Base-by-base conservation (phyloP, 305 asterid species). In the Solanum chacoense region DNA sequence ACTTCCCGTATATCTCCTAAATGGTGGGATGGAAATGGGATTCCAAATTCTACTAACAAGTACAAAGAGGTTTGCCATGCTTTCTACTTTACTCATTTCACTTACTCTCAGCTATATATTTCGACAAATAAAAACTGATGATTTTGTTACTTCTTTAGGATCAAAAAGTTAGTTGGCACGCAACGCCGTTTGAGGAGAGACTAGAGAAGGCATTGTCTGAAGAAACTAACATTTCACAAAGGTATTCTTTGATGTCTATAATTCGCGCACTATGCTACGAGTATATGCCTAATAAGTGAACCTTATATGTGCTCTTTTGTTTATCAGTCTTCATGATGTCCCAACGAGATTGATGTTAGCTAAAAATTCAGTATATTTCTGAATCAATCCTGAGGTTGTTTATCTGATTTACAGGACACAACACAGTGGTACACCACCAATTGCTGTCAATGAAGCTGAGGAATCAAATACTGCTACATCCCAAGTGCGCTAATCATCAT, bases 111-210 rank as follows among this genome's bases (percentile, higher is more conserved):
- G 80, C 69, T 38, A 76, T 65, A 16, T 22, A 55, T 4, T 72
- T 69, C 45, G 11, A 8, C 34, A 40, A 73, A 24, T 18, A 50
- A 26, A 45, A 50, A 31, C 35, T 4, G 34, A 31, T 34, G 67
- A 35, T 10, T 79, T 76, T 59, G n/a, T 32, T 42, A 84, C 13
- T 89, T 90, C 36, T 11, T 55, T 94, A 97, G 99, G 99, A 97
- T 92, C 99, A 97, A 91, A 97, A 96, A 89, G 98, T 97, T 50
- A 97, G 94, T 91, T 97, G 99, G 99, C 99, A 97, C 75, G 98
- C 98, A 79, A 96, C 98, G 13, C 97, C 99, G 63, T 97, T 97
- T 88, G 98, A 94, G 92, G 99, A 97, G 95, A 95, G 99, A 90
- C 95, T 97, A 22, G 99, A 97, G 89, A 97, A 96, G 90, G 99